phyloP scores from a whole-genome alignment of 441 rosid genomes.

The Croton setiger region DNA sequence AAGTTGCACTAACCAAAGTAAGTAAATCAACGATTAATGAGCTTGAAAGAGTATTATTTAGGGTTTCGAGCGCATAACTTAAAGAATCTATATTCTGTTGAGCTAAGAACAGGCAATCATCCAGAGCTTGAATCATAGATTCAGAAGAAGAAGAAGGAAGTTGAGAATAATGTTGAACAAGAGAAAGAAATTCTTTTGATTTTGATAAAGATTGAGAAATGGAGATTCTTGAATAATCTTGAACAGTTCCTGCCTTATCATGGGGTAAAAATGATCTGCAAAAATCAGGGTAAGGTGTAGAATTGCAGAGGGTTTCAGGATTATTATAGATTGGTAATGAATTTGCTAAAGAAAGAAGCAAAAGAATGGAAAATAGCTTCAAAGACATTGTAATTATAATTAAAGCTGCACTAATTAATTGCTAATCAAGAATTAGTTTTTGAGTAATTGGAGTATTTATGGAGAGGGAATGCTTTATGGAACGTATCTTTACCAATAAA shows the following conservation, averaged over 20 bases:
- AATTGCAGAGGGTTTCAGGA: constrained; percentile 33
- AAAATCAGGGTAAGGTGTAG: constrained; percentile 35
- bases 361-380: constrained; percentile 3
- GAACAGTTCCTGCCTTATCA: constrained; percentile 22
- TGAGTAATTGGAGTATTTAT: no score
- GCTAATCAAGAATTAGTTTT: no score
- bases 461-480: no score
- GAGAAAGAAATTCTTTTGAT: constrained; percentile 25
- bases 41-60: constrained; percentile 17
- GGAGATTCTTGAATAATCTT: constrained; percentile 29
- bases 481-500: neutral
- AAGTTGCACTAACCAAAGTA: constrained; percentile 47
- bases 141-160: constrained; percentile 20
- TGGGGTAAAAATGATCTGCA: constrained; percentile 35
- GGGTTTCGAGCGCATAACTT: constrained; percentile 18
- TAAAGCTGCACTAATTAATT: no score
- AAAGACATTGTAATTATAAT: constrained; percentile 21
- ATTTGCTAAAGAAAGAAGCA: constrained; percentile 1
- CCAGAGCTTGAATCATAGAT: constrained; percentile 29
- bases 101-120: constrained; percentile 48
- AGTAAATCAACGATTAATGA: constrained; percentile 33
- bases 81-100: constrained; percentile 39
- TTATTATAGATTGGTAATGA: constrained; percentile 11
- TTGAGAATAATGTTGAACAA: constrained; percentile 13
- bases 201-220: constrained; percentile 28